Conservation (phyloP, 768 basidiomycete species). For the Mycena olivaceomarginata region DNA sequence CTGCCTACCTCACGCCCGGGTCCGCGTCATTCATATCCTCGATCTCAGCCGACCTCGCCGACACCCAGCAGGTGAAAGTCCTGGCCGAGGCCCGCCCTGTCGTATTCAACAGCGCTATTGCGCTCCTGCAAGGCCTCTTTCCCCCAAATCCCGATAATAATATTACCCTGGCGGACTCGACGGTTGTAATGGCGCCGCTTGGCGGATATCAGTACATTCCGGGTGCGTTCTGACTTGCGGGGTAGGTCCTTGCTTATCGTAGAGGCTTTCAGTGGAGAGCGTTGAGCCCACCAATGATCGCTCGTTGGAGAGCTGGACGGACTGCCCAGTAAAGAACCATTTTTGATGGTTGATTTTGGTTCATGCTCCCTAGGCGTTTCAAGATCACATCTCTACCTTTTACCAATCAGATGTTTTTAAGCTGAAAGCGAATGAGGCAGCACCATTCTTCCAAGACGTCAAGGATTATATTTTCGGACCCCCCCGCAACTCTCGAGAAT, state of each 20-base stretch:
- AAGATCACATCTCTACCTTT: slow-evolving; percentile 64
- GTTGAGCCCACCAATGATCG: slow-evolving; percentile 90
- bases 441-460: slow-evolving; percentile 67
- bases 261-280: slow-evolving; percentile 81
- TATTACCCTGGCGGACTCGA: slow-evolving; percentile 87
- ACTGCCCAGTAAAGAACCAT: slow-evolving; percentile 67
- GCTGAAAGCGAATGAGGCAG: slow-evolving; percentile 58
- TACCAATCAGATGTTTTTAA: slow-evolving; percentile 68
- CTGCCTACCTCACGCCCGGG: slow-evolving; percentile 78
- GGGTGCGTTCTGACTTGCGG: slow-evolving; percentile 56
- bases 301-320: slow-evolving; percentile 88
- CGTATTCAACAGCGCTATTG: slow-evolving; percentile 91
- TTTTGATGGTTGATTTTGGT: not conserved
- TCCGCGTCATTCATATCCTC: slow-evolving; percentile 82
- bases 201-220: slow-evolving; percentile 93
- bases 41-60: slow-evolving; percentile 80
- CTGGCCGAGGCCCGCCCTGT: slow-evolving; percentile 89
- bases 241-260: too few species aligned
- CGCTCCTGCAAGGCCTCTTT: slow-evolving; percentile 90
- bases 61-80: slow-evolving; percentile 84
- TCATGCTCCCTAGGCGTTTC: slow-evolving; percentile 59
- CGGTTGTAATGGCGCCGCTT: slow-evolving; percentile 82
- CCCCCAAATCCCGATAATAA: slow-evolving; percentile 86
- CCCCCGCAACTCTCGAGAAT: slow-evolving; percentile 66
- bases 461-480: slow-evolving; percentile 71